These are phyloP conservation scores for Aspergillus neoniger DNA, from an alignment of 2,329 filamentous ascomycete species.

Conservation along the genomic window DNA sequence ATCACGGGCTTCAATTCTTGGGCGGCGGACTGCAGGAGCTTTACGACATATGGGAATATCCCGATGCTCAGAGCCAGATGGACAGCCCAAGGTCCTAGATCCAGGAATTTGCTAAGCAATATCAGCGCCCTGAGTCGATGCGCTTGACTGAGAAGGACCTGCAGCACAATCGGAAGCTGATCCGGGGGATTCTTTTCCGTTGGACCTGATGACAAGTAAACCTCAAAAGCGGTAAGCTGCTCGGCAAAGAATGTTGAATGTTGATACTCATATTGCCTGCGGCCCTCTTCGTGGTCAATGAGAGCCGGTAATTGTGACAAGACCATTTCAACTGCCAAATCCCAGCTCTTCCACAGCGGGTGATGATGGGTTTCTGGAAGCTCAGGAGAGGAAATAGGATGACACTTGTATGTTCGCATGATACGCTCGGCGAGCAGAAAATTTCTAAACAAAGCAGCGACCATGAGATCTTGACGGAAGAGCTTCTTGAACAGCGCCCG, in stretches of 20 bases:
- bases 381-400: conserved; percentile 85
- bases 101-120: conserved; percentile 86
- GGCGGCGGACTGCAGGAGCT: conserved; percentile 91
- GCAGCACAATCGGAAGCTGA: conserved; percentile 91
- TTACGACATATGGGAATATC: conserved; percentile 98
- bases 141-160: conserved; percentile 93
- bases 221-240: conserved; percentile 94
- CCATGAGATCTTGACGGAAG: conserved; percentile 96
- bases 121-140: conserved; percentile 90
- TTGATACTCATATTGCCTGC: conserved; percentile 83
- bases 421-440: conserved; percentile 92
- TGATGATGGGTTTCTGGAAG: conserved; percentile 96
- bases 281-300: conserved; percentile 71
- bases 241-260: conserved; percentile 97
- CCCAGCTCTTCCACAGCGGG: conserved; percentile 96
- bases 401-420: conserved; percentile 95
- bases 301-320: conserved; percentile 84
- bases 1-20: conserved; percentile 95
- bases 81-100: conserved; percentile 97
- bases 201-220: conserved; percentile 83
- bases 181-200: conserved; percentile 86
- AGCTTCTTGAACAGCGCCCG: conserved; percentile 93
- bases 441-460: conserved; percentile 95
- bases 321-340: conserved; percentile 93
- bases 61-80: conserved; percentile 95